A percentile compares a stretch with the other conserved stretches of the same genome.
phyloP scores from a whole-genome alignment of 208 protist species.

The Acanthamoeba rhysodes region DNA sequence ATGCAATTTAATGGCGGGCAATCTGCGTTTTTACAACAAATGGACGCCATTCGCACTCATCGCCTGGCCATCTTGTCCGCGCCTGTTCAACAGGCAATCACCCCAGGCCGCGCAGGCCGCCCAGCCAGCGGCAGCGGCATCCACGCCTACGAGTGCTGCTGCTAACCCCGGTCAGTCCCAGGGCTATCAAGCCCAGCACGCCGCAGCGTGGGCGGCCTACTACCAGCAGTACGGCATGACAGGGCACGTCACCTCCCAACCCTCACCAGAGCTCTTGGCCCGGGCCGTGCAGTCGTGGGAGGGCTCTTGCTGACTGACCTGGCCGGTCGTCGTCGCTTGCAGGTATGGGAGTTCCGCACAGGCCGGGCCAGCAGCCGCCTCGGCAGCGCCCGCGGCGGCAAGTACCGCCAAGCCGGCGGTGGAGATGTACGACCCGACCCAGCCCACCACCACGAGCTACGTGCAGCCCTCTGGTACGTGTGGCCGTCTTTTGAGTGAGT shows the following conservation, averaged over 20 bases:
- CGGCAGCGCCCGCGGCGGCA: not conserved
- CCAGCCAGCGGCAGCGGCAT: not conserved
- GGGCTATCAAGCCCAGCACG: not conserved
- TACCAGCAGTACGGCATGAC: constrained; percentile 38
- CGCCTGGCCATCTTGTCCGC: not conserved
- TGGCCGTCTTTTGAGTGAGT: not conserved
- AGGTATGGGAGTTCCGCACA: not conserved
- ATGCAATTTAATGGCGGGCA: no score
- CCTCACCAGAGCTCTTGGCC: not conserved
- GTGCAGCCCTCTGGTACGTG: not conserved
- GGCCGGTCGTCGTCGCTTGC: not conserved
- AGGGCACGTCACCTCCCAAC: not conserved
- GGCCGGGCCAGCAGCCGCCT: not conserved
- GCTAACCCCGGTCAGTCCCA: not conserved
- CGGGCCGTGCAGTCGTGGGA: not conserved
- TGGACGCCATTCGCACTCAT: not conserved
- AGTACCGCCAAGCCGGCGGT: not conserved
- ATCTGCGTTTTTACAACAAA: not conserved
- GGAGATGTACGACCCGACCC: constrained; percentile 52
- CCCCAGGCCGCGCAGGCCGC: not conserved
- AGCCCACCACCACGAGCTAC: constrained; percentile 11
- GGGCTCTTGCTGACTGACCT: not conserved
- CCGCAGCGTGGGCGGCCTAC: constrained; percentile 38
- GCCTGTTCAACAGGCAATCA: not conserved
- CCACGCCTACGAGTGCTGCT: not conserved